Conservation (phyloP, 768 basidiomycete species). For the Mrakia gelida region DNA sequence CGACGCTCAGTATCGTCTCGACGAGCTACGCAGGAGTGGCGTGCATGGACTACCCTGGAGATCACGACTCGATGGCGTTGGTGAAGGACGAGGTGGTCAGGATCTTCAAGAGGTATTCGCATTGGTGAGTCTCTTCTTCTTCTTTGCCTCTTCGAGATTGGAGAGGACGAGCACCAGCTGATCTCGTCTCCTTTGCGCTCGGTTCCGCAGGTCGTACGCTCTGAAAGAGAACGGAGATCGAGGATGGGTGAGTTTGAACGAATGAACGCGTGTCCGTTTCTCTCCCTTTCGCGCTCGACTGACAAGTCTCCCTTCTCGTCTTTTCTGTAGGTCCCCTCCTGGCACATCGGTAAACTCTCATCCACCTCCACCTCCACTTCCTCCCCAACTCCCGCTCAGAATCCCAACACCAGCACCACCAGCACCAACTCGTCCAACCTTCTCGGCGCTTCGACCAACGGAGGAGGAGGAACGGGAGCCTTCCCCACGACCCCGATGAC, state of each 20-base stretch:
- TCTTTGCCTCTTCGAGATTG: neutral
- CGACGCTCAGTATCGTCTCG: slow-evolving; percentile 62
- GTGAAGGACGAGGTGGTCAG: slow-evolving; percentile 80
- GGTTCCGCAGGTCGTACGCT: slow-evolving; percentile 5
- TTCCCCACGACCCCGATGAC: slow-evolving; percentile 7
- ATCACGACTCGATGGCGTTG: slow-evolving; percentile 85
- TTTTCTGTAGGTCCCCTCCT: slow-evolving; percentile 17
- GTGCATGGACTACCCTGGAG: slow-evolving; percentile 91
- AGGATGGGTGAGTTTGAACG: slow-evolving; percentile 16
- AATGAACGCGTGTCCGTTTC: neutral
- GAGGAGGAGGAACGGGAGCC: too few species aligned
- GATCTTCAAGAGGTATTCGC: slow-evolving; percentile 97
- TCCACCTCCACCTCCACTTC: slow-evolving; percentile 48
- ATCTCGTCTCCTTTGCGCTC: neutral
- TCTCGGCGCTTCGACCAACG: neutral
- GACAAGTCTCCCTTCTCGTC: too few species aligned
- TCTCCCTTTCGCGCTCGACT: neutral
- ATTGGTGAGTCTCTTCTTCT: slow-evolving; percentile 54
- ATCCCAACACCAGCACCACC: slow-evolving; percentile 33
- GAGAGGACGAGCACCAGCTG: neutral
- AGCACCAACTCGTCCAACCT: neutral
- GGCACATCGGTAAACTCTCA: slow-evolving; percentile 25
- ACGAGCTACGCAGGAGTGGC: slow-evolving; percentile 95
- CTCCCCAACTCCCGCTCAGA: slow-evolving; percentile 48
- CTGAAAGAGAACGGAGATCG: slow-evolving; percentile 7